These are phyloP conservation scores for Cudoniella acicularis DNA, from an alignment of 495 filamentous ascomycete species.

Conservation along the genomic window DNA sequence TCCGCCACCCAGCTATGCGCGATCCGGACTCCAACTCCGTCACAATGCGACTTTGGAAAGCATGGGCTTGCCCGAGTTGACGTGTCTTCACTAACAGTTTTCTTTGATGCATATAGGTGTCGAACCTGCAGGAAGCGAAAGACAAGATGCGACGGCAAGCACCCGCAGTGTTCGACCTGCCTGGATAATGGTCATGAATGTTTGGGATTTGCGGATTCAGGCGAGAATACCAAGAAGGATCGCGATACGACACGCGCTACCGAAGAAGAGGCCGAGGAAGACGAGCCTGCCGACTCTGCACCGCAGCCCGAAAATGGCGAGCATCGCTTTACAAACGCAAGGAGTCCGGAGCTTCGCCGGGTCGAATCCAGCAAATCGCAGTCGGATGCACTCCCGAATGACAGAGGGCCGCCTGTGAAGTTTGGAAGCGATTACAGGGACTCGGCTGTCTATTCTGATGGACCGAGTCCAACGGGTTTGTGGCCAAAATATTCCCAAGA, in stretches of 20 bases:
- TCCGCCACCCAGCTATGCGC: background rate
- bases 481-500: slow-evolving; percentile 1
- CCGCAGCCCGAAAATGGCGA: background rate
- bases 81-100: background rate
- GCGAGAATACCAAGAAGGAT: slow-evolving; percentile 38
- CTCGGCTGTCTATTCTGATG: slow-evolving; percentile 29
- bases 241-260: slow-evolving; percentile 26
- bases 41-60: background rate
- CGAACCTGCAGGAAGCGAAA: slow-evolving; percentile 79
- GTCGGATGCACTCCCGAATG: background rate
- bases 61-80: background rate
- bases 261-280: slow-evolving; percentile 26
- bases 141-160: slow-evolving; percentile 77
- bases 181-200: slow-evolving; percentile 70
- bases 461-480: slow-evolving; percentile 30
- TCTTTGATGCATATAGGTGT: slow-evolving; percentile 46
- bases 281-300: slow-evolving; percentile 13
- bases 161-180: slow-evolving; percentile 71
- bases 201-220: slow-evolving; percentile 58
- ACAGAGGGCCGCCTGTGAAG: background rate
- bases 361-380: background rate
- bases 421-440: slow-evolving; percentile 16
- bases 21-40: background rate
- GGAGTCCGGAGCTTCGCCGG: background rate
- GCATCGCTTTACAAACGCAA: background rate